phyloP scores from a whole-genome alignment of 257 asterid species.

The Scutellaria galericulata region DNA sequence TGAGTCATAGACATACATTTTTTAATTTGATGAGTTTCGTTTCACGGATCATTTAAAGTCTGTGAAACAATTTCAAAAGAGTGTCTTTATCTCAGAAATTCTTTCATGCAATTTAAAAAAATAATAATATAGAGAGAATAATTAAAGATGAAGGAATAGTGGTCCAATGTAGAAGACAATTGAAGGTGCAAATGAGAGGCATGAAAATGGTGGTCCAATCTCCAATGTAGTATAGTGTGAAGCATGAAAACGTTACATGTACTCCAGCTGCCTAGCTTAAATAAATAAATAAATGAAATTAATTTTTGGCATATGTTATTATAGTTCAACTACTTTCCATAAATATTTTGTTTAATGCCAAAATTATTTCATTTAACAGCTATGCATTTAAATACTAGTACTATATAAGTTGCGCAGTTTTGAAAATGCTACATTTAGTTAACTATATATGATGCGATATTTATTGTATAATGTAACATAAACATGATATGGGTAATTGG shows the following conservation, averaged over 20 bases:
- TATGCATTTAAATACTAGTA: too few relatives aligned
- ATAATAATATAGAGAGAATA: neutral
- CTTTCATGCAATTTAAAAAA: neutral
- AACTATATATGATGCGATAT: too few relatives aligned
- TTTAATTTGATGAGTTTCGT: too few relatives aligned
- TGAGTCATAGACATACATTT: too few relatives aligned
- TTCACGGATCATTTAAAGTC: too few relatives aligned
- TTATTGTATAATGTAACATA: too few relatives aligned
- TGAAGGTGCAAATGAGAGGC: neutral
- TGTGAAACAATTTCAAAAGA: too few relatives aligned
- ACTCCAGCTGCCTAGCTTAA: neutral
- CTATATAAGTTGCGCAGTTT: too few relatives aligned
- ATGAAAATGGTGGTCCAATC: slow-evolving; percentile 25
- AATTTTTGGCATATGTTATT: slow-evolving; percentile 1
- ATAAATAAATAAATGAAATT: neutral
- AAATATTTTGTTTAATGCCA: too few relatives aligned
- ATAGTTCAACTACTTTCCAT: slow-evolving; percentile 7
- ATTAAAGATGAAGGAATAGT: neutral
- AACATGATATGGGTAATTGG: too few relatives aligned
- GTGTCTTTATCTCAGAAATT: neutral
- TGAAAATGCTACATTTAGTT: too few relatives aligned
- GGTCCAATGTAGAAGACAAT: neutral
- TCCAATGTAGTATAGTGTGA: neutral
- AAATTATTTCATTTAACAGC: too few relatives aligned
- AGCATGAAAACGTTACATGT: slow-evolving; percentile 10